Evolutionary conservation across 139 green algal genomes (phyloP).

Genomic region (Ettlia oleoabundans): DNA sequence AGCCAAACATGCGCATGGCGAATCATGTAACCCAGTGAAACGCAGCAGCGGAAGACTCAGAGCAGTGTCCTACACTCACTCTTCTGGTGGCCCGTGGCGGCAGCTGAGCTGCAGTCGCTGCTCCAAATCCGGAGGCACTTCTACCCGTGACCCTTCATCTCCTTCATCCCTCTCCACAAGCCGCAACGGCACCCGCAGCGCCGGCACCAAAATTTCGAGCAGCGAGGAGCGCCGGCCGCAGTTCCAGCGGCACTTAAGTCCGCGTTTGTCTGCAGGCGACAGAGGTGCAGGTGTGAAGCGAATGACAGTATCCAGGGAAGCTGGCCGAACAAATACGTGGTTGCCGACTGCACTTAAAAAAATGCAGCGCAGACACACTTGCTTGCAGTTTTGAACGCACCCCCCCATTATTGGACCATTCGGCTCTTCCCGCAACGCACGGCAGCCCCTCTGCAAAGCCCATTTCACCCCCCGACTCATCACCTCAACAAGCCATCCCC

Average conservation of each 20-base stretch:
- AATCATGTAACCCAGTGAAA: too few species aligned
- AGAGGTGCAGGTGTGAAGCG: neutral
- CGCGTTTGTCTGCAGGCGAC: neutral
- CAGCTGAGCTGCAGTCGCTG: neutral
- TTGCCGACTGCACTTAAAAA: neutral
- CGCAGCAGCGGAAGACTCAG: too few species aligned
- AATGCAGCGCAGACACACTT: neutral
- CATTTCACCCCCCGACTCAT: neutral
- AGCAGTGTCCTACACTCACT: neutral
- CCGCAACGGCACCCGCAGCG: slow-evolving; percentile 26
- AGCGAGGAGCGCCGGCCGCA: slow-evolving; percentile 22
- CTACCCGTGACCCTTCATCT: neutral
- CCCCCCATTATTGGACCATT: too few species aligned
- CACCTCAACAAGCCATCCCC: too few species aligned
- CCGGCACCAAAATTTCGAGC: slow-evolving; percentile 18
- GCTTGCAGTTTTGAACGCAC: too few species aligned
- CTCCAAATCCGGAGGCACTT: neutral
- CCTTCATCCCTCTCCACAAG: neutral
- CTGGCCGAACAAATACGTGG: too few species aligned
- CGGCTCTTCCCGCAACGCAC: too few species aligned
- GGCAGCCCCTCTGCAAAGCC: too few species aligned
- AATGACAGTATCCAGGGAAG: too few species aligned
- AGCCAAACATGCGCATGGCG: too few species aligned
- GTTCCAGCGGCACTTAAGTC: slow-evolving; percentile 15
- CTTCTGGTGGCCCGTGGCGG: neutral